phyloP scores from a whole-genome alignment of 139 green algal genomes.

The Micractinium sp. region DNA sequence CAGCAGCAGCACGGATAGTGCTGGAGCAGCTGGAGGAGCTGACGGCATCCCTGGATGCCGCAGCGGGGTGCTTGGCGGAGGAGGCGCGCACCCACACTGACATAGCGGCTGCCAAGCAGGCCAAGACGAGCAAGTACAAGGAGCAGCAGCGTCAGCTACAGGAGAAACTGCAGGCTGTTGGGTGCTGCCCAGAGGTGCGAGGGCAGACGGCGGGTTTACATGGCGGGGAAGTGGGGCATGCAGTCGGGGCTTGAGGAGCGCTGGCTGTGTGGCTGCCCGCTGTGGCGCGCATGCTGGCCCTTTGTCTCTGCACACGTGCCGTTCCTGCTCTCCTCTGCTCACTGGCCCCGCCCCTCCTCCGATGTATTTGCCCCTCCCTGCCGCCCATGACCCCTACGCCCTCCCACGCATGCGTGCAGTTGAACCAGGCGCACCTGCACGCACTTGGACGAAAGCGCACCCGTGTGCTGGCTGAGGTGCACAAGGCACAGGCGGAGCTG shows the following conservation, averaged over 20 bases:
- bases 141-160: neutral
- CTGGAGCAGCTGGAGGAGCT: constrained; percentile 6
- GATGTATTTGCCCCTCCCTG: neutral
- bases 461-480: neutral
- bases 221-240: neutral
- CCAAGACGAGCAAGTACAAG: neutral
- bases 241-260: neutral
- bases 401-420: neutral
- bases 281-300: neutral
- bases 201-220: neutral
- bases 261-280: too few relatives aligned
- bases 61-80: neutral
- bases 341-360: too few relatives aligned
- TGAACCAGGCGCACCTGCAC: constrained; percentile 11
- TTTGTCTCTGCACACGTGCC: neutral
- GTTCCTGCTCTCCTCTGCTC: too few relatives aligned
- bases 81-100: neutral
- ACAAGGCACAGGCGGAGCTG: neutral
- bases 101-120: neutral
- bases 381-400: neutral
- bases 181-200: constrained; percentile 5
- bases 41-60: neutral
- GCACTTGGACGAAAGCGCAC: neutral
- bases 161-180: neutral
- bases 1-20: neutral